Conservation (phyloP, 805 yeast species). For the Sugiyamaella qingdaonensis region DNA sequence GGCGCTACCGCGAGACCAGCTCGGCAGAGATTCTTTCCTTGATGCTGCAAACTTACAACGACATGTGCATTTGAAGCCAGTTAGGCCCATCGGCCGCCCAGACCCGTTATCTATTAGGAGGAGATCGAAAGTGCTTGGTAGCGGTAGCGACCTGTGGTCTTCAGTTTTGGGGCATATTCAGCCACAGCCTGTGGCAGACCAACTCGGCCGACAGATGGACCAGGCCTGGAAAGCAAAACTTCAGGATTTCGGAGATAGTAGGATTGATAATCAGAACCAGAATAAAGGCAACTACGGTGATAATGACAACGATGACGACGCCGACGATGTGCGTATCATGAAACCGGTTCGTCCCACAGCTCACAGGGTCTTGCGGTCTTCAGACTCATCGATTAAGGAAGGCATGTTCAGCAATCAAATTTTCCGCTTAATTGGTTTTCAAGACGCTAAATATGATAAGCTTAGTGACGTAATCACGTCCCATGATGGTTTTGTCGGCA, state of each 20-base stretch:
- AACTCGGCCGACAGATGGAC: background rate
- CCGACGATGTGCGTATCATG: background rate
- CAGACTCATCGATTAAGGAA: background rate
- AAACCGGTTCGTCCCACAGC: background rate
- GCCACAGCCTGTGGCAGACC: background rate
- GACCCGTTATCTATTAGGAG: background rate
- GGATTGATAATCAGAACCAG: background rate
- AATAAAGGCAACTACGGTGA: background rate
- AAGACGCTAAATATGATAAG: slow-evolving; percentile 18
- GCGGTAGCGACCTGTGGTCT: background rate
- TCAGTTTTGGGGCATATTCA: background rate
- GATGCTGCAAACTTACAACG: slow-evolving; percentile 1
- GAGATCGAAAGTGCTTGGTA: background rate
- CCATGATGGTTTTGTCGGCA: background rate
- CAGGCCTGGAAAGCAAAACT: background rate
- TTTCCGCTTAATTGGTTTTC: slow-evolving; percentile 45
- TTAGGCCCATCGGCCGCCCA: background rate
- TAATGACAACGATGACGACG: background rate
- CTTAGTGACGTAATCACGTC: background rate
- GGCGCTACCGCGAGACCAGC: slow-evolving; percentile 25
- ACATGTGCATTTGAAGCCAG: background rate
- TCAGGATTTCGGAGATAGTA: background rate
- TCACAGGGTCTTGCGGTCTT: background rate
- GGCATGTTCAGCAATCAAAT: slow-evolving; percentile 40
- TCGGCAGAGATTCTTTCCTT: slow-evolving; percentile 33